A percentile compares a stretch with the other conserved stretches of the same genome.
These are phyloP conservation scores for Exophiala oligosperma DNA, from an alignment of 2,329 filamentous ascomycete species.

Conservation along the genomic window DNA sequence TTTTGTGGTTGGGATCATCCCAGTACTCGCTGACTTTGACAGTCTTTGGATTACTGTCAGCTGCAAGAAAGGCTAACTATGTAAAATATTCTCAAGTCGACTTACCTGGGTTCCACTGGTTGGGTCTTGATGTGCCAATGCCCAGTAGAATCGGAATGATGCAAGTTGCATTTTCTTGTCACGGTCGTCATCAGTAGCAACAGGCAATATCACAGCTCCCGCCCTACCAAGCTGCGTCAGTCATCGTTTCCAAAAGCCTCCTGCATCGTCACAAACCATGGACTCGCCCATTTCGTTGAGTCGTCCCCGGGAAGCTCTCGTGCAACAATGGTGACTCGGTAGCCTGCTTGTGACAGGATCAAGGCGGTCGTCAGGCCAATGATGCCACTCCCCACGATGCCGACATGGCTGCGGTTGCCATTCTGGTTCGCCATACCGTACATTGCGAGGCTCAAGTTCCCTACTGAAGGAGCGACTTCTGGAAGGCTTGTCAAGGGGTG, in stretches of 20 bases:
- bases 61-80: neutral
- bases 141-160: slow-evolving; percentile 29
- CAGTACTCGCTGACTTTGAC: too few species aligned
- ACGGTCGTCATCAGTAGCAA: neutral
- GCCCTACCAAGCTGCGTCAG: neutral
- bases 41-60: too few species aligned
- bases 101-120: slow-evolving; percentile 17
- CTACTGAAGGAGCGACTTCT: too few species aligned
- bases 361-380: slow-evolving; percentile 23
- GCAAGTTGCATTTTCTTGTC: slow-evolving; percentile 1
- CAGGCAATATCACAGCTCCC: neutral
- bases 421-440: too few species aligned
- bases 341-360: slow-evolving; percentile 22
- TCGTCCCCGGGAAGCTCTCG: slow-evolving; percentile 28
- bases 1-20: slow-evolving; percentile 6
- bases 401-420: too few species aligned
- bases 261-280: slow-evolving; percentile 19
- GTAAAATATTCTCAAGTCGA: neutral
- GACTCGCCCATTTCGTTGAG: slow-evolving; percentile 27
- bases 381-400: slow-evolving; percentile 21
- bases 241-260: neutral
- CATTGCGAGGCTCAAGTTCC: too few species aligned
- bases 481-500: too few species aligned
- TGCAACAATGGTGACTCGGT: slow-evolving; percentile 27
- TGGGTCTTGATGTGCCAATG: slow-evolving; percentile 28